Percentiles rank a stretch among this genome's conserved stretches.
phyloP scores from a whole-genome alignment of 805 yeast genomes.

The Suhomyces pyralidae region DNA sequence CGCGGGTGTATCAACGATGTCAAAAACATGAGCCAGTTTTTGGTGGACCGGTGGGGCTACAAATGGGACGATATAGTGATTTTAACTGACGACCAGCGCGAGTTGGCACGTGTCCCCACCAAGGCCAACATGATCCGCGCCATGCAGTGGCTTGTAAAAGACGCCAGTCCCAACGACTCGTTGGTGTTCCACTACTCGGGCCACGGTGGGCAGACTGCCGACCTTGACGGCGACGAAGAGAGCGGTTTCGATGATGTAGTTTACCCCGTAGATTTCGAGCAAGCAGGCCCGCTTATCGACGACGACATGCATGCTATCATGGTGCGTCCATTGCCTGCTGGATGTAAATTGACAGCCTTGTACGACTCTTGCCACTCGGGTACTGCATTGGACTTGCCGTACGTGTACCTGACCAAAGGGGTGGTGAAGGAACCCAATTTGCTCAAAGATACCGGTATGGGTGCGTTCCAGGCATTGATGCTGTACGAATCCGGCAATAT shows the following conservation, averaged over 20 bases:
- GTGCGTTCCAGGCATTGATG: conserved; percentile 30
- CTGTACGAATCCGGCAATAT: conserved; percentile 34
- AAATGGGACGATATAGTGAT: conserved; percentile 37
- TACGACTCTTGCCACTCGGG: conserved; percentile 42
- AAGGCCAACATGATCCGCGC: conserved; percentile 33
- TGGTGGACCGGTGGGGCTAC: conserved; percentile 29
- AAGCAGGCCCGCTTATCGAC: conserved; percentile 31
- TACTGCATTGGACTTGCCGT: conserved; percentile 39
- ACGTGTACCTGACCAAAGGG: conserved; percentile 40
- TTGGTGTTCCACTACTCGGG: conserved; percentile 39
- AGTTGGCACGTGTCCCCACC: conserved; percentile 30
- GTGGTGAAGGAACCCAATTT: conserved; percentile 38
- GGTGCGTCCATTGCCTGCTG: conserved; percentile 35
- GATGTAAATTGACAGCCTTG: conserved; percentile 38
- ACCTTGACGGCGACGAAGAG: conserved; percentile 38
- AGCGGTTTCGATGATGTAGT: conserved; percentile 36
- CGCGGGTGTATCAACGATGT: conserved; percentile 40
- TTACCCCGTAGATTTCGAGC: conserved; percentile 36
- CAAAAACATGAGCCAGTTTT: conserved; percentile 34
- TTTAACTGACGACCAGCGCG: conserved; percentile 35
- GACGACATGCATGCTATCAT: conserved; percentile 40
- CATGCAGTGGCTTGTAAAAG: conserved; percentile 40
- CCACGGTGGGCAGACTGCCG: conserved; percentile 38
- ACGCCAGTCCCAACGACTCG: conserved; percentile 38
- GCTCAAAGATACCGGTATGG: conserved; percentile 35